phyloP scores from a whole-genome alignment of 805 yeast species.

The Priceomyces haplophilus region DNA sequence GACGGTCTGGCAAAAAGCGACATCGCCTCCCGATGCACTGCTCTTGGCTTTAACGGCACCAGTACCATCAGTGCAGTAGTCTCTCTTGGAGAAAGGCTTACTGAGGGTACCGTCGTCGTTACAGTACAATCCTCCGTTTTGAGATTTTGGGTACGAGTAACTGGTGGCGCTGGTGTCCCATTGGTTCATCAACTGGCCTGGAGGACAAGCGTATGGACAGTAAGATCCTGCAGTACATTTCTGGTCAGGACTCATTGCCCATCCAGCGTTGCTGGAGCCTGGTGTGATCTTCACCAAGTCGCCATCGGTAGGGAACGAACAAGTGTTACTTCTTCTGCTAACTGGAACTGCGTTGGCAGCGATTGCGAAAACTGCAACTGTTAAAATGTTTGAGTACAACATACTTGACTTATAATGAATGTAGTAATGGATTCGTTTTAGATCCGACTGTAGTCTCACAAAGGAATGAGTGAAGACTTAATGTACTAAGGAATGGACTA shows the following conservation, averaged over 20 bases:
- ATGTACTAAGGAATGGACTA: neutral
- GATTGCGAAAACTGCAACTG: conserved; percentile 19
- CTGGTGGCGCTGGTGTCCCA: conserved; percentile 79
- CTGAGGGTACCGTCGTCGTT: conserved; percentile 64
- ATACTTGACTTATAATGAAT: conserved; percentile 2
- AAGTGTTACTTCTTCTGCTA: conserved; percentile 37
- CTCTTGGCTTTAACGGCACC: conserved; percentile 69
- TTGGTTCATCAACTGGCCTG: conserved; percentile 83
- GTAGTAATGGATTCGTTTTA: neutral
- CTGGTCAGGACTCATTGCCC: conserved; percentile 83
- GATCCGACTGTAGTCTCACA: neutral
- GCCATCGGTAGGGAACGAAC: conserved; percentile 64
- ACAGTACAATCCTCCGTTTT: conserved; percentile 82
- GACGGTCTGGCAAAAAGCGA: conserved; percentile 90
- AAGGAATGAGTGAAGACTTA: conserved; percentile 2
- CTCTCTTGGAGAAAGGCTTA: conserved; percentile 54
- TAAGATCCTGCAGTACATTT: conserved; percentile 70
- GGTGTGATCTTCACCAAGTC: conserved; percentile 72
- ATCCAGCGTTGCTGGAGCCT: conserved; percentile 63
- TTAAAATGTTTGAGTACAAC: conserved; percentile 10
- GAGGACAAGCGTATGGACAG: conserved; percentile 91
- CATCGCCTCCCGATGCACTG: conserved; percentile 46
- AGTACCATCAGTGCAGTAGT: conserved; percentile 72
- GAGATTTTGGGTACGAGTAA: conserved; percentile 74
- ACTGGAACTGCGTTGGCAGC: conserved; percentile 19